Base-by-base conservation (phyloP, 768 basidiomycete genomes). In the Suillus placidus region DNA sequence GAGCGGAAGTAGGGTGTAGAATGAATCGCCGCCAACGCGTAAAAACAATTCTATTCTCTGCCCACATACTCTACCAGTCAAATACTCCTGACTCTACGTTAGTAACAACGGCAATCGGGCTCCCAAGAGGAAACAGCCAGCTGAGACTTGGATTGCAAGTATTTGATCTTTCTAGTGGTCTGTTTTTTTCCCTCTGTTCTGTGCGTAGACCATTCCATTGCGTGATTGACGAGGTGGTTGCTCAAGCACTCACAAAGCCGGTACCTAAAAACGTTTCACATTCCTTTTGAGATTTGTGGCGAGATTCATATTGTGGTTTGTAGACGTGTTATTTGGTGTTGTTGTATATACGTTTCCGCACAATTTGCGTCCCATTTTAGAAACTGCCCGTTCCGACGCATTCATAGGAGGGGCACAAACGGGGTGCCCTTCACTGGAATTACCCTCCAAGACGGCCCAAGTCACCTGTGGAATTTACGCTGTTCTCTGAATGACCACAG, bases 171-270 rank as follows among this genome's bases (percentile, higher is more conserved):
- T 85, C 81, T 43, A 79, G 80, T 64, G 88, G 85, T 61, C 72
- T 80, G 35, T 71, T 54, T 73, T 73, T 35, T 83, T 80, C 77
- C 75, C 43, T 79, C 69, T 4, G 66, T 67, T 68, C 83, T 81
- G 65, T 77, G 78, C 1, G 82, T 79, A 23, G 83, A 80, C 0
- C 88, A 89, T 51, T 89, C 81, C 89, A 91, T 90, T 30, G 43
- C 16, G 34, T 16, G 49, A 49, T 65, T 64, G 61, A 60, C 26
- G 20, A 23, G 8, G 26, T 51, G 26, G 47, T 32, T 38, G 61
- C 6, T 47, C 14, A 18, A 23, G 23, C 30, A 2, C 9, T n/a
- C 9, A n/a, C 18, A 12, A 12, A 10, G 37, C 10, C 12, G 37
- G 37, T 18, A 6, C 14, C 16, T 42, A 6, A 42, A 26, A 26